Percentiles rank a stretch among this genome's conserved stretches.
Conservation (phyloP, 768 basidiomycete genomes). For the Heimioporus sp. region DNA sequence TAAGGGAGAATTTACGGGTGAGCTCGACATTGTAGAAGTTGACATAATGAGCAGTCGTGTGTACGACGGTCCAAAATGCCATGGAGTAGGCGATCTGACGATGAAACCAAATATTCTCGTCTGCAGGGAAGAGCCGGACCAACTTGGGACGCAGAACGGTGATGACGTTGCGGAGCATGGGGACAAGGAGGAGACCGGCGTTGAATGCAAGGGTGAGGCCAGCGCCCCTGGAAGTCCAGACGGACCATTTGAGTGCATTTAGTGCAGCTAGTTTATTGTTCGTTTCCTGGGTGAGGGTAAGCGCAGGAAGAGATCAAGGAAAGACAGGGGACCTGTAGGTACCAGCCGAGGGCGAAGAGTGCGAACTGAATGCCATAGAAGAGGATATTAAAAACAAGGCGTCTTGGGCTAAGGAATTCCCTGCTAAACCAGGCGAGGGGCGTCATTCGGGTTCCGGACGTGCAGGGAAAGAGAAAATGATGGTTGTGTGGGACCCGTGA, state of each 20-base stretch:
- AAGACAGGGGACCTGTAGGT: conserved; percentile 55
- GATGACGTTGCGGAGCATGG: conserved; percentile 87
- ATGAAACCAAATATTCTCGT: conserved; percentile 97
- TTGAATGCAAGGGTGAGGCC: conserved; percentile 88
- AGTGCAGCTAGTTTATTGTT: conserved; percentile 68
- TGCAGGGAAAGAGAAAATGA: no score
- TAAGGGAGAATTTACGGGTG: conserved; percentile 53
- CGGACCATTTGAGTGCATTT: conserved; percentile 78
- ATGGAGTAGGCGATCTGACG: conserved; percentile 92
- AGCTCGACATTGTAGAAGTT: conserved; percentile 92
- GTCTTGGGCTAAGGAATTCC: conserved; percentile 62
- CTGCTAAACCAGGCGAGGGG: conserved; percentile 58
- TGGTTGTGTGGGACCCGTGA: no score
- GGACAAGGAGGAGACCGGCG: conserved; percentile 82
- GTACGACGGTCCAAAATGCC: conserved; percentile 91
- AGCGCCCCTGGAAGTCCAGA: conserved; percentile 90
- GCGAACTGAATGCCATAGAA: conserved; percentile 78
- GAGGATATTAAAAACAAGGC: conserved; percentile 70
- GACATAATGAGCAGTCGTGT: conserved; percentile 91
- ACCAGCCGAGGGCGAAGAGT: conserved; percentile 87
- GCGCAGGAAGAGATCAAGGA: background rate
- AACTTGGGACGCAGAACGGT: conserved; percentile 79
- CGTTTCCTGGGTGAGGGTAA: conserved; percentile 41
- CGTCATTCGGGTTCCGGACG: no score
- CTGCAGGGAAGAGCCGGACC: conserved; percentile 83